Evolutionary conservation across 257 asterid genomes (phyloP).

Genomic region (Leptodermis oblonga): DNA sequence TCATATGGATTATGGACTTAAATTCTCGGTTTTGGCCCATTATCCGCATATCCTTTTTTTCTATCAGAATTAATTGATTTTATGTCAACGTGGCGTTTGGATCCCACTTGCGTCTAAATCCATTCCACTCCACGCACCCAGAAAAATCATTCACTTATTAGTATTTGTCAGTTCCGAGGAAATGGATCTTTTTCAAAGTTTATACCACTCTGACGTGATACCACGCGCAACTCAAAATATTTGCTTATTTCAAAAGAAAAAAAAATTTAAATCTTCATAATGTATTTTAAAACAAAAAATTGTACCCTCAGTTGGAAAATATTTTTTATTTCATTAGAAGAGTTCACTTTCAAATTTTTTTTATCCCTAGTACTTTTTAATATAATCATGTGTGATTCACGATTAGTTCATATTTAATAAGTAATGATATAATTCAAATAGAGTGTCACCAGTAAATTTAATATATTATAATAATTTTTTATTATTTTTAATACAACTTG

Average conservation of each 20-base stretch:
- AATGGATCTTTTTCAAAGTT: neutral
- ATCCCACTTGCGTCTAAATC: neutral
- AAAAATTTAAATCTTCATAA: neutral
- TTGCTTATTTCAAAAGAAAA: too few relatives aligned
- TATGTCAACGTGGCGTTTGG: neutral
- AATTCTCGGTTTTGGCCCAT: neutral
- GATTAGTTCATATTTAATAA: too few relatives aligned
- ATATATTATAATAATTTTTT: too few relatives aligned
- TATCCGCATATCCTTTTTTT: neutral
- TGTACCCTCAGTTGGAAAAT: too few relatives aligned
- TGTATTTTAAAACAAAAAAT: neutral
- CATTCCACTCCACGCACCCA: neutral
- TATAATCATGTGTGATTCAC: neutral
- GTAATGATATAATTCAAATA: too few relatives aligned
- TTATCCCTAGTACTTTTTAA: too few relatives aligned
- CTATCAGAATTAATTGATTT: neutral
- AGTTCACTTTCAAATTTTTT: too few relatives aligned
- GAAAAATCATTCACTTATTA: neutral
- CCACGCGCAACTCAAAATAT: neutral
- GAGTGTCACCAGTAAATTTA: too few relatives aligned
- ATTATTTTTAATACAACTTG: too few relatives aligned
- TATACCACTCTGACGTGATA: neutral
- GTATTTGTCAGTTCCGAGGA: neutral
- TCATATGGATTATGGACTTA: neutral
- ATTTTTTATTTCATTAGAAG: too few relatives aligned